phyloP scores from a whole-genome alignment of 2,329 filamentous ascomycete species.

The Fonsecaea erecta region DNA sequence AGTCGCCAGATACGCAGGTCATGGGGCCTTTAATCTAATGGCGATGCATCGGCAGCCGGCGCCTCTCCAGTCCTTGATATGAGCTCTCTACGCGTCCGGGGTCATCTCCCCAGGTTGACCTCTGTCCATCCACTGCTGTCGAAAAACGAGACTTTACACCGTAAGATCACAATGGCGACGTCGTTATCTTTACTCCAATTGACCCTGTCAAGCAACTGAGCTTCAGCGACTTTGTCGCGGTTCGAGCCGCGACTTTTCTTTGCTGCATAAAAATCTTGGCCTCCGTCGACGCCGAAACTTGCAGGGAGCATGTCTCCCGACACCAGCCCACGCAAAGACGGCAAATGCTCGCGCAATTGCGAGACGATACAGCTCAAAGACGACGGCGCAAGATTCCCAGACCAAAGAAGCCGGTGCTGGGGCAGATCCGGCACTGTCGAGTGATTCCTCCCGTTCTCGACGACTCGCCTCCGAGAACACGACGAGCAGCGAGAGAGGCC shows the following conservation, averaged over 20 bases:
- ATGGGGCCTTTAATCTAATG: background rate
- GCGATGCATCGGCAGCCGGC: background rate
- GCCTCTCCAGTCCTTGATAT: background rate
- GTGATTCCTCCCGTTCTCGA: background rate
- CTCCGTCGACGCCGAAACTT: background rate
- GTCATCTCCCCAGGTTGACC: conserved; percentile 3
- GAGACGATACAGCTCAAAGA: background rate
- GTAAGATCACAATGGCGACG: background rate
- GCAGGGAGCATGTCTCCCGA: background rate
- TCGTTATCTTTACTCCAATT: background rate
- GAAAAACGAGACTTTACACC: background rate
- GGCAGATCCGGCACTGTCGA: background rate
- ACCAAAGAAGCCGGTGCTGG: background rate
- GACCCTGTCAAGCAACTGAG: background rate
- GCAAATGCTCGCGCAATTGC: background rate
- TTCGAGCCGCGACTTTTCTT: background rate
- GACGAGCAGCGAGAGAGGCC: background rate
- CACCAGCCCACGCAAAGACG: background rate
- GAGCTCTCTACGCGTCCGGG: background rate
- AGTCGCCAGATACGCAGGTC: background rate
- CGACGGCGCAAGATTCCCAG: background rate
- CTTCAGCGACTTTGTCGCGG: background rate
- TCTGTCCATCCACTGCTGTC: background rate
- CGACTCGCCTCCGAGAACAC: background rate
- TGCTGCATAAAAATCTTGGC: background rate